Evolutionary conservation across 306 rosid genomes (phyloP).

Genomic region (Cicer yamashitae): DNA sequence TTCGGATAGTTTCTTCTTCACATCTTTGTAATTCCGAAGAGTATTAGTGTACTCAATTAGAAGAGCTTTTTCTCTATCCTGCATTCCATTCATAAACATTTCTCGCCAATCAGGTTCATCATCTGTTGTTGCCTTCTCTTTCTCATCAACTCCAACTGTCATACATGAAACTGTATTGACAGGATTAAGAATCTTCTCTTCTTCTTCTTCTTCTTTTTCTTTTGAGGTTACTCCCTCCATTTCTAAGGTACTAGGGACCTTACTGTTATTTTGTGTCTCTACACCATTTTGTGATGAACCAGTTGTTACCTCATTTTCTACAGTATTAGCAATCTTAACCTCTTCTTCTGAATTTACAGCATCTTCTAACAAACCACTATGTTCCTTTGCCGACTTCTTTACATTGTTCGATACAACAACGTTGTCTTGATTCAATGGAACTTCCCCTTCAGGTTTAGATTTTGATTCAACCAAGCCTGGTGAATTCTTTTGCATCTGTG

Average conservation of each 20-base stretch:
- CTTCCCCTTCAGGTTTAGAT: slow-evolving; percentile 42
- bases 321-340: slow-evolving; percentile 8
- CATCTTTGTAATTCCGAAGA: slow-evolving; percentile 81
- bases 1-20: slow-evolving; percentile 73
- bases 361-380: slow-evolving; percentile 34
- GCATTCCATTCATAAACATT: slow-evolving; percentile 72
- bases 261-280: slow-evolving; percentile 24
- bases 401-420: slow-evolving; percentile 36
- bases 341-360: slow-evolving; percentile 29
- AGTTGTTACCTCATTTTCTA: slow-evolving; percentile 24
- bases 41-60: slow-evolving; percentile 77
- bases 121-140: slow-evolving; percentile 44
- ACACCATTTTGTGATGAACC: slow-evolving; percentile 33
- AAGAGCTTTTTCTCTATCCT: slow-evolving; percentile 69
- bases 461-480: slow-evolving; percentile 43
- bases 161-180: slow-evolving; percentile 33
- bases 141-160: slow-evolving; percentile 43
- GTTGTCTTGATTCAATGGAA: slow-evolving; percentile 43
- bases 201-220: slow-evolving; percentile 42
- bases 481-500: slow-evolving; percentile 36
- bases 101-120: slow-evolving; percentile 85
- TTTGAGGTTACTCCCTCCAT: slow-evolving; percentile 11
- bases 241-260: slow-evolving; percentile 31
- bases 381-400: slow-evolving; percentile 45
- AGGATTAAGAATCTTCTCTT: slow-evolving; percentile 38